phyloP scores from a whole-genome alignment of 31 red algal genomes.

The Odonthalia washingtoniensis region DNA sequence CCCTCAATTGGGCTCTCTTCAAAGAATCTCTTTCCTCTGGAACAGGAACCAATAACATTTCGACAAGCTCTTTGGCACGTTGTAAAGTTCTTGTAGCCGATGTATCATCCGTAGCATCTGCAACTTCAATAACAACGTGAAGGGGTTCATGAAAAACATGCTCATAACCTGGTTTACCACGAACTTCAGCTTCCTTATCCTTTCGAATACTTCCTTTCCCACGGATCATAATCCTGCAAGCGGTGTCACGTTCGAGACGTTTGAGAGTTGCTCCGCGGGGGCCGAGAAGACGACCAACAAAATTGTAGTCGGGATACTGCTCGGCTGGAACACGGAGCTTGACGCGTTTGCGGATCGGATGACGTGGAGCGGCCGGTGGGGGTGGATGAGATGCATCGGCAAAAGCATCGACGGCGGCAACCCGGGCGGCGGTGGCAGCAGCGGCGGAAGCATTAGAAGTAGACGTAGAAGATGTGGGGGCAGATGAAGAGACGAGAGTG shows the following conservation, averaged over 20 bases:
- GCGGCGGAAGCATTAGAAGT: neutral
- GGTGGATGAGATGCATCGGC: neutral
- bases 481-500: neutral
- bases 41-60: constrained; percentile 93
- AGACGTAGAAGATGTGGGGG: neutral
- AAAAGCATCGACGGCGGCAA: neutral
- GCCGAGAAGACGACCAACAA: constrained; percentile 92
- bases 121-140: constrained; percentile 92
- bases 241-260: constrained; percentile 86
- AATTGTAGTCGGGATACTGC: constrained; percentile 94
- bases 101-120: constrained; percentile 64
- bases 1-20: constrained; percentile 92
- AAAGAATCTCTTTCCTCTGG: constrained; percentile 94
- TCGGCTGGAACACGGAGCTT: constrained; percentile 89
- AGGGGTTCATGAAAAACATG: constrained; percentile 98
- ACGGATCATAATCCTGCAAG: constrained; percentile 97
- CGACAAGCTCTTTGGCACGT: constrained; percentile 87
- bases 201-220: constrained; percentile 94
- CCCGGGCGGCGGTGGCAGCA: neutral
- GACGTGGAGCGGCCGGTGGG: constrained; percentile 15
- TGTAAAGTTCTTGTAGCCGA: constrained; percentile 61
- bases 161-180: constrained; percentile 98
- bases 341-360: constrained; percentile 68
- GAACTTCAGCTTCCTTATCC: constrained; percentile 93
- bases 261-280: constrained; percentile 95